Base-by-base conservation (phyloP, 2,329 filamentous ascomycete species). In the Venturia asperata region DNA sequence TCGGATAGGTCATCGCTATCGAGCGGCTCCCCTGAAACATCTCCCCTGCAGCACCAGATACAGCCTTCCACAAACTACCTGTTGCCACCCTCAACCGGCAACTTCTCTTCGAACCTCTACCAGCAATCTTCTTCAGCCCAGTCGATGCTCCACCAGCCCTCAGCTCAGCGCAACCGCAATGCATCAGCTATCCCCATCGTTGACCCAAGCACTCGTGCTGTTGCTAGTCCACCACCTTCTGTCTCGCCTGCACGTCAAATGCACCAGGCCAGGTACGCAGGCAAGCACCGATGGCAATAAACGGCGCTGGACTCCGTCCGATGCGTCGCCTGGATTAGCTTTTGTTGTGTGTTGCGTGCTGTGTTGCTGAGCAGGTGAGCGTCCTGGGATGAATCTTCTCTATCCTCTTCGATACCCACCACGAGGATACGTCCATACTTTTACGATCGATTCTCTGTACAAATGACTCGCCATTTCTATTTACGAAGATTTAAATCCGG, bases 1-100 rank as follows among this genome's bases (percentile, higher is more conserved):
- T 97, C 94, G 67, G 94, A 99, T 79, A 90, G 92, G 69, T 97
- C 93, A 5, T 97, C 94, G 65, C 81, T 97, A 69, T 94, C 93
- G 60, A 97, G 92, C 79, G 92, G 92, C 72, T 97, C 94, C 6
- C 94, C 94, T 52, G 90, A 93, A 72, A 87, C 90, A 61, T 97
- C 93, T 52, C 94, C 94, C 30, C 87, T 94, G 49, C 92, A 96
- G 79, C 90, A 94, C 72, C 90, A 87, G 72, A 82, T 86, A 64
- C 85, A 87, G 74, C 85, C 85, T 5, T 84, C 90, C 30, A 87
- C 92, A 27, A 83, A 83, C 66, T 84, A 87, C 74, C 85, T 87
- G 66, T 89, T 96, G 72, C 91, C 91, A 41, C 77, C 78, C 63
- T 82, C 83, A 63, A 78, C 82, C 66, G 82, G 76, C 68, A 75